Evolutionary conservation across 768 basidiomycete species (phyloP), one percentile per base, ranked within the genome.

Genomic region (Boletellus ananiceps): DNA sequence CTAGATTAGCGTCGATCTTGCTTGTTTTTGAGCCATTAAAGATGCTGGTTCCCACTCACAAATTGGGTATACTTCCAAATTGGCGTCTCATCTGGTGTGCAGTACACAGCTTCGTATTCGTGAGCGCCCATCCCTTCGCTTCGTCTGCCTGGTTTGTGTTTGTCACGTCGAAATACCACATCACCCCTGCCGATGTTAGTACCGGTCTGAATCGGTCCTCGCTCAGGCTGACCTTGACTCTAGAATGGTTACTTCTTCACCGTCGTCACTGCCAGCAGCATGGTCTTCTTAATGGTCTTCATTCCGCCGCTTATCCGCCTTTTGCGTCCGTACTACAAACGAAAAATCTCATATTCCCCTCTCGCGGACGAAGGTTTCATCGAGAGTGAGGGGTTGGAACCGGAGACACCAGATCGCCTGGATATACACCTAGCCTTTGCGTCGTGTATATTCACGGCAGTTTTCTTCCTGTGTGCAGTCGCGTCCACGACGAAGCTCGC

Each of bases 21-120:
- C 35, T 49, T 32, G 29, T 63, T 11, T 57, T 69, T 6, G 58
- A 58, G 19, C 64, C 64, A 13, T 44, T 69, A 18, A 59, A 57
- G 44, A 34, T 55, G 16, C 47, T 67, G 18, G 27, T 50, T n/a
- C 64, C 69, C 3, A 44, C 27, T 21, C 52, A 36, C 31, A 57
- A 44, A 37, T 9, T 33, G 8, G 46, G 50, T 21, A 66, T 63
- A 8, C 49, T 40, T 38, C 56, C 16, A 12, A 68, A 64, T 25
- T 69, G 63, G 65, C 59, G 66, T 25, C 51, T 70, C n/a, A 8
- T 57, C 18, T 57, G 58, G 55, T 69, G 68, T 53, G 61, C 60
- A 0, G 39, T 38, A 5, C 68, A 70, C 47, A 50, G 40, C 23
- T 50, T 68, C 25, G 8, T 71, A n/a, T 55, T 54, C 8, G 45